phyloP scores from a whole-genome alignment of 2,329 filamentous ascomycete species.

The Fusarium sp. region DNA sequence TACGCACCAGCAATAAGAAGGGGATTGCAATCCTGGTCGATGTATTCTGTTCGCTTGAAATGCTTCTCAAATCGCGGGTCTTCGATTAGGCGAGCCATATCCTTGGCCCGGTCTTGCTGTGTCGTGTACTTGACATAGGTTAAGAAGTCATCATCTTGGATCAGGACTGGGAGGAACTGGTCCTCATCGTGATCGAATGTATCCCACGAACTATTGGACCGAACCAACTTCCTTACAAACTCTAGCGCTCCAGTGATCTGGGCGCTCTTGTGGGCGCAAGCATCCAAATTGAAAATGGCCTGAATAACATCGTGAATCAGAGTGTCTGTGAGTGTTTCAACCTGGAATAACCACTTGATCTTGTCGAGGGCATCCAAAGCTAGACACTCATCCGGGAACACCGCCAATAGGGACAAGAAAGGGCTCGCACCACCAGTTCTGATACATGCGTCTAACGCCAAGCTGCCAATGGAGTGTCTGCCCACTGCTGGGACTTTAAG shows the following conservation, averaged over 20 bases:
- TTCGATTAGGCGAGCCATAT: background rate
- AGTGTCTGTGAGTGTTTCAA: background rate
- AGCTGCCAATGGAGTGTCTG: background rate
- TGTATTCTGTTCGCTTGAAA: background rate
- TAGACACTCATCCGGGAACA: background rate
- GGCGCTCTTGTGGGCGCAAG: background rate
- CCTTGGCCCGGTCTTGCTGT: background rate
- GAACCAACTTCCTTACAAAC: background rate
- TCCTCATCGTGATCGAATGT: background rate
- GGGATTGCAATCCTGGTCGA: background rate
- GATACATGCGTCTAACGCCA: background rate
- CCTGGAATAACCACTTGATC: background rate
- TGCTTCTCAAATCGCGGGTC: background rate
- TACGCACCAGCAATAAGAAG: background rate
- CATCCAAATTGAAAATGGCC: background rate
- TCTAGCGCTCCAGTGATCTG: fast-evolving
- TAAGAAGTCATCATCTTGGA: background rate
- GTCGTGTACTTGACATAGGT: background rate
- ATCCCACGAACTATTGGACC: background rate
- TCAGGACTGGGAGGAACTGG: background rate
- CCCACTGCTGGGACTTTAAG: fast-evolving
- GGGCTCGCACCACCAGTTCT: background rate
- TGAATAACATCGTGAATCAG: background rate
- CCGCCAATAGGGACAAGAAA: background rate
- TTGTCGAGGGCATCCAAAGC: background rate